Evolutionary conservation across 176 grass and related monocot species (phyloP).

Genomic region (Eleusine coracana): DNA sequence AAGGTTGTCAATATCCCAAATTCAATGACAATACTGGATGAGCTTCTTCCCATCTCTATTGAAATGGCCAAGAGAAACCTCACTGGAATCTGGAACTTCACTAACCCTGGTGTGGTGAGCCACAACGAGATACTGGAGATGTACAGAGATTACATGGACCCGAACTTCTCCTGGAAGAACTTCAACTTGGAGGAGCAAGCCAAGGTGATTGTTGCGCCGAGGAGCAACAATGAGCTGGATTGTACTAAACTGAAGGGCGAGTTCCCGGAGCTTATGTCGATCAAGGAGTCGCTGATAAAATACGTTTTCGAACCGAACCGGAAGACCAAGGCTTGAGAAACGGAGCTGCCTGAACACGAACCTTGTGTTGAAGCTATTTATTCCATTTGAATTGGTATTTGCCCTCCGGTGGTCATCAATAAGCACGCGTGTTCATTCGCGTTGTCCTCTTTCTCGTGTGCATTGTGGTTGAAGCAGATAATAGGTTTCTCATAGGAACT

Average conservation of each 20-base stretch:
- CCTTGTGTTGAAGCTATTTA: conserved; percentile 43
- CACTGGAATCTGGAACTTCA: conserved; percentile 94
- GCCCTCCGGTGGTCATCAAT: conserved; percentile 18
- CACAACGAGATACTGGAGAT: conserved; percentile 89
- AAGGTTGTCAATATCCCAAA: conserved; percentile 87
- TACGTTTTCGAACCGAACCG: conserved; percentile 72
- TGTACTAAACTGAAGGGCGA: conserved; percentile 58
- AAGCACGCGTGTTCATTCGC: conserved; percentile 27
- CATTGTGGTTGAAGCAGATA: conserved; percentile 41
- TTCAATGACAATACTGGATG: conserved; percentile 85
- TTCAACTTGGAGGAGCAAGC: conserved; percentile 83
- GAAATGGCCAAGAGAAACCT: conserved; percentile 89
- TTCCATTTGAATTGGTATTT: conserved; percentile 45
- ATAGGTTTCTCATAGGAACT: conserved; percentile 40
- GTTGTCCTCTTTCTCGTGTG: conserved; percentile 3
- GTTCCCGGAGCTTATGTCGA: conserved; percentile 73
- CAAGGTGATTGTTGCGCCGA: conserved; percentile 80
- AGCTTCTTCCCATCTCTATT: conserved; percentile 83
- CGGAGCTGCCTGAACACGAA: conserved; percentile 16
- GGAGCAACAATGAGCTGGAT: conserved; percentile 94
- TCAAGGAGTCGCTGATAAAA: conserved; percentile 77
- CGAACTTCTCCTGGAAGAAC: conserved; percentile 79
- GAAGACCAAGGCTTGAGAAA: conserved; percentile 65
- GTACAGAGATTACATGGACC: conserved; percentile 82
- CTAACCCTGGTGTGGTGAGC: conserved; percentile 85